phyloP scores from a whole-genome alignment of 192 early-diverging fungal species.

The Coemansia sp. region DNA sequence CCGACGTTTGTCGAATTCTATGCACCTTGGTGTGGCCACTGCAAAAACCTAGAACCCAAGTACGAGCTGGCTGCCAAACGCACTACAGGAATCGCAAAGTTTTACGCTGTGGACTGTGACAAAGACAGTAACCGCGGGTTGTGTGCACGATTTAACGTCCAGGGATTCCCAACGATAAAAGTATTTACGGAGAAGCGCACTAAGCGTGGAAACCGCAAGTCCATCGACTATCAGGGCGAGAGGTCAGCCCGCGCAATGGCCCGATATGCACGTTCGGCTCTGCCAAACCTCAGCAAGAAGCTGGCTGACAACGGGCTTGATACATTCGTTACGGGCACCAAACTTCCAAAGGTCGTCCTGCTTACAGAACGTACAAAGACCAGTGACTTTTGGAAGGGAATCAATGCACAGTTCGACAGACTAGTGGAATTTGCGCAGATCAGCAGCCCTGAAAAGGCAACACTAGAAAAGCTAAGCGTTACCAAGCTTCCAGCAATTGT shows the following conservation, averaged over 20 bases:
- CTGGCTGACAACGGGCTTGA: conserved; percentile 35
- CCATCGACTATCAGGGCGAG: conserved; percentile 79
- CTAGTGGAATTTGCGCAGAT: conserved; percentile 75
- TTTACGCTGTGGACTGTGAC: conserved; percentile 93
- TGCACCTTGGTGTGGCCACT: conserved; percentile 97
- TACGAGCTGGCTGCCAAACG: conserved; percentile 89
- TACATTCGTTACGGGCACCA: conserved; percentile 58
- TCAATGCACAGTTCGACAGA: conserved; percentile 74
- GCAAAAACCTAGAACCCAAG: conserved; percentile 81
- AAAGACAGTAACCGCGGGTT: conserved; percentile 71
- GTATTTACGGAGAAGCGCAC: conserved; percentile 71
- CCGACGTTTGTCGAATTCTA: conserved; percentile 90
- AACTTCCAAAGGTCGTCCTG: conserved; percentile 68
- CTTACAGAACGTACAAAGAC: conserved; percentile 76
- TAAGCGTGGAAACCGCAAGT: conserved; percentile 58
- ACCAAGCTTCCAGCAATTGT: conserved; percentile 67
- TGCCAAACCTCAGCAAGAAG: conserved; percentile 58
- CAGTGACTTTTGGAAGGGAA: conserved; percentile 82
- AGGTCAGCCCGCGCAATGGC: conserved; percentile 84
- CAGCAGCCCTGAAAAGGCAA: conserved; percentile 51
- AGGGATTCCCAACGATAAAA: conserved; percentile 96
- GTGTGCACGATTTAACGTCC: conserved; percentile 75
- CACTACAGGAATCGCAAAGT: conserved; percentile 77
- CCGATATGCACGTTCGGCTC: conserved; percentile 62
- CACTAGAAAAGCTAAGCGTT: conserved; percentile 61